Conservation (phyloP, 1,284 basidiomycete species). For the Apiotrichum akiyoshidainum region DNA sequence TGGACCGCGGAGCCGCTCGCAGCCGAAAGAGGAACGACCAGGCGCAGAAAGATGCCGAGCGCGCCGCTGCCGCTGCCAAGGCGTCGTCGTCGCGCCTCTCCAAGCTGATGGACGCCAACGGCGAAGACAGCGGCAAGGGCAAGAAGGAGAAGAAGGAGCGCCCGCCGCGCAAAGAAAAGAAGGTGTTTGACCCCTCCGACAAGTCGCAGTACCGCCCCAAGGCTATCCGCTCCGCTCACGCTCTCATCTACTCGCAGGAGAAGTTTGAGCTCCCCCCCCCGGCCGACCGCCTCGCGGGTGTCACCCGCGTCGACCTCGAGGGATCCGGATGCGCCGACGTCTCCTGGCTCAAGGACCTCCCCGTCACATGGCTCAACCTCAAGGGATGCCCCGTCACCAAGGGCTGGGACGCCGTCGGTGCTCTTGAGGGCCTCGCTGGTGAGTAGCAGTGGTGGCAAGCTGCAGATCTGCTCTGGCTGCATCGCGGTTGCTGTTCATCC, state of each 20-base stretch:
- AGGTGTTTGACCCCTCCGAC: conserved; percentile 5
- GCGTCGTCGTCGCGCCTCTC: conserved; percentile 2
- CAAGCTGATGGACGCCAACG: not conserved
- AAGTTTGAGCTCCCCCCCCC: conserved; percentile 38
- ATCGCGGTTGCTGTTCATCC: too few relatives aligned
- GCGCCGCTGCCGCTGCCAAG: not conserved
- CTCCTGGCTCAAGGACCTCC: conserved; percentile 30
- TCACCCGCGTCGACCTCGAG: conserved; percentile 40
- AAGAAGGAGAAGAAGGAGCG: conserved; percentile 3
- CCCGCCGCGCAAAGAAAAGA: conserved; percentile 1
- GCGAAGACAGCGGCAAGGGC: not conserved
- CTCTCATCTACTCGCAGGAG: conserved; percentile 34
- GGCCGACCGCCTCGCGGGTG: conserved; percentile 25
- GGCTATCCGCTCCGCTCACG: conserved; percentile 38
- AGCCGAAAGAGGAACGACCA: conserved; percentile 30
- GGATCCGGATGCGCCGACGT: conserved; percentile 39
- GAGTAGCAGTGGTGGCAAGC: conserved; percentile 7
- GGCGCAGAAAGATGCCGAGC: conserved; percentile 6
- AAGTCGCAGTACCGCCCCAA: conserved; percentile 35
- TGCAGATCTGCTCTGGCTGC: too few relatives aligned
- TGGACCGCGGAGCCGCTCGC: conserved; percentile 48
- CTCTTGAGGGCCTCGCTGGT: conserved; percentile 37
- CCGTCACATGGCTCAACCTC: conserved; percentile 43
- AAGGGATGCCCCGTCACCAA: conserved; percentile 34
- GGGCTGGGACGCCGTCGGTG: conserved; percentile 42